Conservation (phyloP, 2,329 filamentous ascomycete genomes). For the Cercospora beticola region DNA sequence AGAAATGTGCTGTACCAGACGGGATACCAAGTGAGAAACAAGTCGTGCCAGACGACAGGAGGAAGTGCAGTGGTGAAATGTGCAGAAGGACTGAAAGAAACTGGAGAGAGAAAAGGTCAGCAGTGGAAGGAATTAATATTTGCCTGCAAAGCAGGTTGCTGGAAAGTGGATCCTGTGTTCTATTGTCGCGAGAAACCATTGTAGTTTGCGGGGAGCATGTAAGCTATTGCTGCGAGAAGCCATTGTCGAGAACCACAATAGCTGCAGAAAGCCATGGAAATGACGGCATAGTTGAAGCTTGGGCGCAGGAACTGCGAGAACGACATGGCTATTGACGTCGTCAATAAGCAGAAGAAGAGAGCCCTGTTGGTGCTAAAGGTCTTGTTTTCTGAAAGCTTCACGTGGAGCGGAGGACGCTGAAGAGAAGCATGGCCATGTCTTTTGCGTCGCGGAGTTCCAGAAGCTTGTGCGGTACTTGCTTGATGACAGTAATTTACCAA, state of each 20-base stretch:
- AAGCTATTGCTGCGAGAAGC: neutral
- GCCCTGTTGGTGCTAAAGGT: neutral
- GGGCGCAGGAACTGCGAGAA: neutral
- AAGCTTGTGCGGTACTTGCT: neutral
- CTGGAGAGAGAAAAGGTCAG: neutral
- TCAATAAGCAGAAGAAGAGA: neutral
- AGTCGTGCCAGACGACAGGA: neutral
- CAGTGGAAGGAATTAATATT: neutral
- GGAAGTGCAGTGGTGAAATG: neutral
- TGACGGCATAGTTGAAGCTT: neutral
- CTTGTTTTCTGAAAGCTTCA: neutral
- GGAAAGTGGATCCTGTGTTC: neutral
- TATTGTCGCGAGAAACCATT: neutral
- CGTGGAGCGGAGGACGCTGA: neutral
- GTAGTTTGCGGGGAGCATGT: neutral
- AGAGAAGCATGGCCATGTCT: neutral
- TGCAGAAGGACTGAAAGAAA: neutral
- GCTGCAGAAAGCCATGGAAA: neutral
- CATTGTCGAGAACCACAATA: neutral
- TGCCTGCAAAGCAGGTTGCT: neutral
- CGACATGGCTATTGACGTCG: neutral
- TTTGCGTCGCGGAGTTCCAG: neutral
- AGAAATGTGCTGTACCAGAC: neutral
- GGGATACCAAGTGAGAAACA: neutral
- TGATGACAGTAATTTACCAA: neutral